Percentiles rank a stretch among this genome's conserved stretches.
These are phyloP conservation scores for Komagataella mondaviorum DNA, from an alignment of 805 yeast genomes.

Conservation along the genomic window DNA sequence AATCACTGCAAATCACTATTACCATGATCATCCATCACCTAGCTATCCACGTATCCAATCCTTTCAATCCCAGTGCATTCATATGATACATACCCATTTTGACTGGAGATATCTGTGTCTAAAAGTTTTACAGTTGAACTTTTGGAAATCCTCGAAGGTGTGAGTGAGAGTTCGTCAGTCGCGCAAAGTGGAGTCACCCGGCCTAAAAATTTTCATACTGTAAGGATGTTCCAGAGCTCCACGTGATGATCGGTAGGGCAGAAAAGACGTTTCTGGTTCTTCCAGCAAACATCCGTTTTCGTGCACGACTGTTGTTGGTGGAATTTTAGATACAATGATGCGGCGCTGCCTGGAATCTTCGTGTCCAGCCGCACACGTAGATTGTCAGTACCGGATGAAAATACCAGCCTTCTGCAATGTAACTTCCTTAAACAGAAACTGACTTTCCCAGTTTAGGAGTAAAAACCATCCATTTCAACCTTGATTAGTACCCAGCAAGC, in stretches of 20 bases:
- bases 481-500: not conserved
- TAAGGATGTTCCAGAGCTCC: not conserved
- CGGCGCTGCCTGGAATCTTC: not conserved
- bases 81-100: slow-evolving; percentile 1
- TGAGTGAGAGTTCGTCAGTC: not conserved
- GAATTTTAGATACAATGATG: not conserved
- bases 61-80: not conserved
- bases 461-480: not conserved
- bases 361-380: not conserved
- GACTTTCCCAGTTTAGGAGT: not conserved
- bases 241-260: not conserved
- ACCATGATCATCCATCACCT: not conserved
- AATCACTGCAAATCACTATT: not conserved
- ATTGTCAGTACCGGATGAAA: not conserved
- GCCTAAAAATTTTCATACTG: not conserved
- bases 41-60: not conserved
- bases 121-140: not conserved
- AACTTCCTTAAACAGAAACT: not conserved
- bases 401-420: not conserved
- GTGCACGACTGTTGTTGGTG: not conserved
- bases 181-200: not conserved
- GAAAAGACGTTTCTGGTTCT: not conserved
- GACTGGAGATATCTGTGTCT: not conserved
- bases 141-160: not conserved
- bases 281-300: not conserved